These are phyloP conservation scores for Eurotiales sp. DNA, from an alignment of 2,329 filamentous ascomycete genomes.

Conservation along the genomic window DNA sequence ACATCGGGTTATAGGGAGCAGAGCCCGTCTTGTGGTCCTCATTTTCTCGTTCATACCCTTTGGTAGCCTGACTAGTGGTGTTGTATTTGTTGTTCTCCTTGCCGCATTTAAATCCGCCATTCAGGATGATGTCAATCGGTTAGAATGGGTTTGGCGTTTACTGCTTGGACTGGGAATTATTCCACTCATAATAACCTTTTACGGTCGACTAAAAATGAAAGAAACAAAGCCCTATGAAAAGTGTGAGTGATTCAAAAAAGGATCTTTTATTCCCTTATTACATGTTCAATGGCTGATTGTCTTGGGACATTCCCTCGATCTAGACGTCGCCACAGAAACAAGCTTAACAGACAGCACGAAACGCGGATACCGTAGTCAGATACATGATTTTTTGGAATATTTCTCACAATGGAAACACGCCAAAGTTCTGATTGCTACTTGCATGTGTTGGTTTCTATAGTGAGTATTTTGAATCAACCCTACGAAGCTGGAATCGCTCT, in stretches of 20 bases:
- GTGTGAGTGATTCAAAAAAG: slow-evolving; percentile 35
- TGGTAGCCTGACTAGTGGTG: too few relatives aligned
- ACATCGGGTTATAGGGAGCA: too few relatives aligned
- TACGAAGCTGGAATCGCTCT: slow-evolving; percentile 10
- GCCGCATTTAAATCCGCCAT: too few relatives aligned
- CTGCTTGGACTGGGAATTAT: neutral
- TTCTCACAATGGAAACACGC: slow-evolving; percentile 69
- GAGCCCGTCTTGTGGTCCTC: too few relatives aligned
- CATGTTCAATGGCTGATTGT: slow-evolving; percentile 45
- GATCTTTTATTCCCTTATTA: slow-evolving; percentile 42
- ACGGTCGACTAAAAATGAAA: neutral
- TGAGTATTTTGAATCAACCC: slow-evolving; percentile 50
- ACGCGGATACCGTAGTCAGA: too few relatives aligned
- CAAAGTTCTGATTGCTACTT: slow-evolving; percentile 71
- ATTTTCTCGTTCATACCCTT: too few relatives aligned
- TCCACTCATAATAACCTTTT: neutral
- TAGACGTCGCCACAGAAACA: slow-evolving; percentile 56
- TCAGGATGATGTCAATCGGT: neutral
- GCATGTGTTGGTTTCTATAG: slow-evolving; percentile 79
- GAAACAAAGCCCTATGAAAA: neutral
- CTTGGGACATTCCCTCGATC: too few relatives aligned
- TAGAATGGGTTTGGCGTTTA: slow-evolving; percentile 5
- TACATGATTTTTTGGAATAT: slow-evolving; percentile 66
- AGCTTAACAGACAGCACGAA: slow-evolving; percentile 44
- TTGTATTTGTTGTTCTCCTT: too few relatives aligned